Evolutionary conservation across 1,284 basidiomycete species (phyloP), one percentile per base, ranked within the genome.

Genomic region (Leccinum subspadiceum): DNA sequence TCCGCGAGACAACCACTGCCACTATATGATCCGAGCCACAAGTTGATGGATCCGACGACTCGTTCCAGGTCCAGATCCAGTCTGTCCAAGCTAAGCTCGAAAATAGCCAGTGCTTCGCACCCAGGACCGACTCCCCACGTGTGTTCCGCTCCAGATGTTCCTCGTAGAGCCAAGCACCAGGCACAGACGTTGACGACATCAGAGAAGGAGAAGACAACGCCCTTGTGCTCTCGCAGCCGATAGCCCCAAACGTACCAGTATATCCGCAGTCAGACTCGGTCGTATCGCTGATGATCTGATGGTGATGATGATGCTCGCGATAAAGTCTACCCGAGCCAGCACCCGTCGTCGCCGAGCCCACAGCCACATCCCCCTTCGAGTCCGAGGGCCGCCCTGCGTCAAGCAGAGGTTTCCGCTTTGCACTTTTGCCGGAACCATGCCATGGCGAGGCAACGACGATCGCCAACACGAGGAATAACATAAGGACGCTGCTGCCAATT

Each of bases 391-490:
- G 54, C 17, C 3, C n/a, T 26, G 33, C 22, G n/a, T 10, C 15
- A 29, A 46, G 53, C 13, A 20, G 59, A 17, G 17, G 17, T 10
- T 44, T 20, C 9, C 9, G 41, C 17, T 44, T 44, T 17, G 41
- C 17, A 44, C 41, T 5, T 2, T 44, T 5, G 41, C 4, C 5
- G 41, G 41, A 44, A 44, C n/a, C 9, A 44, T 17, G 39, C 39
- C 39, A 17, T 5, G n/a, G n/a, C n/a, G 17, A 44, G 39, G 9
- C 41, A n/a, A 54, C 7, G 17, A 55, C 12, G 0, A 61, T 13
- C 6, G 17, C 49, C 20, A 68, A 5, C 1, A 17, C 24, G 15
- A 62, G 9, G 17, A 60, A 2, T 57, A 58, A 66, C 8, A 59
- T 48, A 26, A 64, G n/a, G 54, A 68, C 7, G 35, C 48, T 54